Conservation (phyloP, 2,329 filamentous ascomycete genomes). For the Sphaerostilbella broomeana region DNA sequence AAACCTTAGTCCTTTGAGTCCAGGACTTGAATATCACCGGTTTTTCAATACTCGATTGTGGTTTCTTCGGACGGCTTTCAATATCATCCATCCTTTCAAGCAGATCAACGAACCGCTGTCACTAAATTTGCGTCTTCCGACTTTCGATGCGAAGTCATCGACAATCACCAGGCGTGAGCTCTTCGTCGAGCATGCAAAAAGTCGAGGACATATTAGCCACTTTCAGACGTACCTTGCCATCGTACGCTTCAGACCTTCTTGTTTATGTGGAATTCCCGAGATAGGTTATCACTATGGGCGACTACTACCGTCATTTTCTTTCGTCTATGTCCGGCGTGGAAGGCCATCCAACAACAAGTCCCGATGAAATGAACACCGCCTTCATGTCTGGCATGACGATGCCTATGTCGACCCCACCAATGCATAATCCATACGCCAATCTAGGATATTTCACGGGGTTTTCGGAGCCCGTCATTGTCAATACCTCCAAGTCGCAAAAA, state of each 20-base stretch:
- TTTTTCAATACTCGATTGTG: background rate
- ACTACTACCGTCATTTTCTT: conserved; percentile 51
- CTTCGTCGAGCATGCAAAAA: conserved; percentile 10
- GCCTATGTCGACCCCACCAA: conserved; percentile 24
- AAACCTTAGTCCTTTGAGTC: no score
- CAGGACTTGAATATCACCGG: no score
- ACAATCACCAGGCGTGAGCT: conserved; percentile 1
- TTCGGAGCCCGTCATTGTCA: conserved; percentile 43
- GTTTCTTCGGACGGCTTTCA: background rate
- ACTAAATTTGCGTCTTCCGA: background rate
- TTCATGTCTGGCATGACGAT: conserved; percentile 28
- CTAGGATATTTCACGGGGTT: conserved; percentile 45
- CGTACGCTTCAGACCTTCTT: conserved; percentile 3
- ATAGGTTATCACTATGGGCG: conserved; percentile 37
- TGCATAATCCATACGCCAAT: conserved; percentile 39
- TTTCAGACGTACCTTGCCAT: conserved; percentile 1
- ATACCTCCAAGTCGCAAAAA: conserved; percentile 41
- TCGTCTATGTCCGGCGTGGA: conserved; percentile 44
- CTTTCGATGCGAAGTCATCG: conserved; percentile 10
- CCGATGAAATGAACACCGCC: conserved; percentile 35
- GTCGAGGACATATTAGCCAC: background rate
- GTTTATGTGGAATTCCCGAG: conserved; percentile 8
- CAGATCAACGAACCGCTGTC: background rate
- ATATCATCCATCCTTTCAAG: background rate
- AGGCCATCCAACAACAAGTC: conserved; percentile 31